A percentile compares a stretch with the other conserved stretches of the same genome.
These are phyloP conservation scores for Diplogelasinospora grovesii DNA, from an alignment of 495 filamentous ascomycete genomes.

Conservation along the genomic window DNA sequence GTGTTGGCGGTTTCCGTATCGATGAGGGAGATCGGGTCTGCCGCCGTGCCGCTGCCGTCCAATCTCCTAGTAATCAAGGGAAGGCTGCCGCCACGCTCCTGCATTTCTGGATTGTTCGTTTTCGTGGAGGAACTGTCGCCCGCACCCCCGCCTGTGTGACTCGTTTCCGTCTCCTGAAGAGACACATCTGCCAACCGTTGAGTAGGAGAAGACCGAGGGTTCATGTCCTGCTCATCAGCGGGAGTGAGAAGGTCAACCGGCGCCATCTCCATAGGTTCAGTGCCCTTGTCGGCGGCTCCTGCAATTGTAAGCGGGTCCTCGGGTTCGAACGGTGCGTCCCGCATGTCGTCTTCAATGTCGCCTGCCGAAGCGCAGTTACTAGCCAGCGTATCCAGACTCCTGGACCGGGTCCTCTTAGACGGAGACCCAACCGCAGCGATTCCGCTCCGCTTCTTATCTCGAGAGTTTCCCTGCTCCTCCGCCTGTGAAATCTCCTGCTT, in stretches of 20 bases:
- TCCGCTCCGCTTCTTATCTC: conserved; percentile 12
- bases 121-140: not conserved
- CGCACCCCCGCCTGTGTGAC: not conserved
- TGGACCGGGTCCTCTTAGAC: conserved; percentile 20
- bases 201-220: too few relatives aligned
- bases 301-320: not conserved
- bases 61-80: not conserved
- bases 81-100: conserved; percentile 18
- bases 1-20: not conserved
- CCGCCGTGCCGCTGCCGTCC: not conserved
- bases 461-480: conserved; percentile 7
- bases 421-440: conserved; percentile 8
- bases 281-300: not conserved
- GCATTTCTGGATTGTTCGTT: conserved; percentile 31
- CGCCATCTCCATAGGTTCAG: not conserved
- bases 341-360: conserved; percentile 22
- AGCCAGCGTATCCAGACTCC: conserved; percentile 28
- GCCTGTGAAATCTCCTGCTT: conserved; percentile 34
- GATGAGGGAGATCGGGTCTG: not conserved
- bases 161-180: conserved; percentile 7
- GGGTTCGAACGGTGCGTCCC: conserved; percentile 6
- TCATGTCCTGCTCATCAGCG: conserved; percentile 3
- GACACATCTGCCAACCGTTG: conserved; percentile 9
- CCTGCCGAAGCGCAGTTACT: conserved; percentile 30
- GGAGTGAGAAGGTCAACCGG: conserved; percentile 2